Conservation (phyloP, 23 red algal species). For the Chondrus crispus region DNA sequence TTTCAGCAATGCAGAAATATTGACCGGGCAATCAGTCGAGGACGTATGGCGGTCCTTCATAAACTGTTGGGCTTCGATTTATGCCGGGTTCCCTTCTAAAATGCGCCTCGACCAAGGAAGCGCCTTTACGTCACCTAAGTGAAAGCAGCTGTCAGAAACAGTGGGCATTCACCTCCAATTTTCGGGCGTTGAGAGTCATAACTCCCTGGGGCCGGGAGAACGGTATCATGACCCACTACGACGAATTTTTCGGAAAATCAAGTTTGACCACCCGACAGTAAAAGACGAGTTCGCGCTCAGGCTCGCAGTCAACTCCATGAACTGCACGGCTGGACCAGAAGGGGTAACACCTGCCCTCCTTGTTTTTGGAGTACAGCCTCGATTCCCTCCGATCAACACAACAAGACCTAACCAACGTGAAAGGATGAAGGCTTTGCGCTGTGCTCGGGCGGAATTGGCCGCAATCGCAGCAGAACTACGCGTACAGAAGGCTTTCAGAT, state of each 20-base stretch:
- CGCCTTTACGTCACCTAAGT: not conserved
- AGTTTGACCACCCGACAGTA: not conserved
- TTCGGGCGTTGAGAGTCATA: not conserved
- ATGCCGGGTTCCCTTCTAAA: not conserved
- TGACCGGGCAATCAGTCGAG: not conserved
- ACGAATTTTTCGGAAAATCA: not conserved
- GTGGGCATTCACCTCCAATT: not conserved
- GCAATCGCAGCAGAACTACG: not conserved
- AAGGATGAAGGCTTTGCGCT: not conserved
- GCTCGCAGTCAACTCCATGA: not conserved
- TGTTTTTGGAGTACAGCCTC: not conserved
- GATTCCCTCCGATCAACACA: not conserved
- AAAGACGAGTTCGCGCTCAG: not conserved
- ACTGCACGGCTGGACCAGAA: not conserved
- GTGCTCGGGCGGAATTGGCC: not conserved
- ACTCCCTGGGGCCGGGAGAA: not conserved
- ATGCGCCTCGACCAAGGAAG: not conserved
- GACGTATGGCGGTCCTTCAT: not conserved
- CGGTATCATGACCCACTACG: not conserved
- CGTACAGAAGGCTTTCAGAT: not conserved
- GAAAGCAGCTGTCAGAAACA: not conserved
- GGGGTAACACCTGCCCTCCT: not conserved
- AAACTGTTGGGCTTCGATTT: not conserved
- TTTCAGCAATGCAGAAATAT: not conserved
- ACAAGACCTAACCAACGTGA: not conserved